A percentile compares a stretch with the other conserved stretches of the same genome.
These are phyloP conservation scores for Falciphora oryzae DNA, from an alignment of 2,329 filamentous ascomycete species.

Conservation along the genomic window DNA sequence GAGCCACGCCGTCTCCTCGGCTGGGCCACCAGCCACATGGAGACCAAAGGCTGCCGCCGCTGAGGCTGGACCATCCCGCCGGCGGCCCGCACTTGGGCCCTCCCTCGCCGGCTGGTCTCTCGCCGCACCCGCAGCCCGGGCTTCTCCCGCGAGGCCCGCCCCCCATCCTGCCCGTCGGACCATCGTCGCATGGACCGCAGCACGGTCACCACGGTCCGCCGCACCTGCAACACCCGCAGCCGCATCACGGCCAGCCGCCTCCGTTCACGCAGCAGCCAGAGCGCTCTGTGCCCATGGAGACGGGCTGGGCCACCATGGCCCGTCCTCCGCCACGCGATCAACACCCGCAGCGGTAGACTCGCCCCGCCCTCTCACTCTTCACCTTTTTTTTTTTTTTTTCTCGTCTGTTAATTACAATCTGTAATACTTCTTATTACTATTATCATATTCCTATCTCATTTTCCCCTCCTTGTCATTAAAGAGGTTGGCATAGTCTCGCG, in stretches of 20 bases:
- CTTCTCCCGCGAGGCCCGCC: conserved; percentile 8
- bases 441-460: not conserved
- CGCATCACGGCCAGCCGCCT: not conserved
- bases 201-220: not conserved
- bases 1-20: conserved; percentile 30
- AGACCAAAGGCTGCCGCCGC: conserved; percentile 41
- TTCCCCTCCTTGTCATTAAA: not conserved
- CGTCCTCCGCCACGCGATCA: not conserved
- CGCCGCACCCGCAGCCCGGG: not conserved
- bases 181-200: not conserved
- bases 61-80: conserved; percentile 38
- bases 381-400: not conserved
- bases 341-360: not conserved
- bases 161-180: not conserved
- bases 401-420: not conserved
- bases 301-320: not conserved
- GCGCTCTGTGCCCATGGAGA: not conserved
- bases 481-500: conserved; percentile 5
- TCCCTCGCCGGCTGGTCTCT: not conserved
- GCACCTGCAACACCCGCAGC: conserved; percentile 4
- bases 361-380: not conserved
- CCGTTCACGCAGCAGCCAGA: not conserved
- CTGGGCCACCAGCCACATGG: conserved; percentile 25
- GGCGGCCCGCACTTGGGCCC: not conserved
- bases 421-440: not conserved